Base-by-base conservation (phyloP, 441 rosid species). In the Omphalea diandra region DNA sequence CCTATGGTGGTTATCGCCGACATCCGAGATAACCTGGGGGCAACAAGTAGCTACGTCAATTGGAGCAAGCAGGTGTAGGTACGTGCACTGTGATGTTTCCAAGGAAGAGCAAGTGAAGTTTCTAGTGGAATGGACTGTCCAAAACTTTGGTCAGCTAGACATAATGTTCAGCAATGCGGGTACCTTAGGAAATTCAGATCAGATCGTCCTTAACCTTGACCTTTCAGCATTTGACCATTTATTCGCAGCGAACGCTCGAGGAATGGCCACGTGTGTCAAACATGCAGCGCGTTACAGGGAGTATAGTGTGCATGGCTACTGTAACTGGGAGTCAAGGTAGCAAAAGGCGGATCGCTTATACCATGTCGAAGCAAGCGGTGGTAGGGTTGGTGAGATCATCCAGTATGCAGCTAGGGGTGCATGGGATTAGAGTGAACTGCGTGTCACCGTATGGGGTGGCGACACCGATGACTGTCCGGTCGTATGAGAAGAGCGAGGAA, bases 151-250 rank as follows among this genome's bases (percentile, higher is more conserved):
- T 4, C 73, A 64, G 29, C 81, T 85, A 3, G 85, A 85, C 55
- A 49, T 85, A 35, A 73, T 83, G 82, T 81, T 83, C 27, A 74
- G 87, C 78, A 85, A 83, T 10, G 89, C 83, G 0, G 89, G 89
- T 4, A 61, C 69, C 43, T 0, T 43, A 1, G n/a, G 63, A 1
- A 3, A 18, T 2, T 44, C 67, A 5, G 65, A 67, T 2, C 85
- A 85, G 55, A 75, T 69, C 0, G 32, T 85, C 3, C 69, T 81
- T 8, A 73, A 80, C 54, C 73, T 60, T 12, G 78, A 77, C 67
- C 32, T 71, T 17, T 40, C 55, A 17, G 27, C 65, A 2, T 71
- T 29, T 32, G 79, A 72, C 29, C 27, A 20, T 17, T 20, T 71
- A 4, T 61, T 76, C 14, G 59, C 66, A 1, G 54, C 67, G 2